These are phyloP conservation scores for Ajuga chamaepitys DNA, from an alignment of 257 asterid genomes.

Conservation along the genomic window DNA sequence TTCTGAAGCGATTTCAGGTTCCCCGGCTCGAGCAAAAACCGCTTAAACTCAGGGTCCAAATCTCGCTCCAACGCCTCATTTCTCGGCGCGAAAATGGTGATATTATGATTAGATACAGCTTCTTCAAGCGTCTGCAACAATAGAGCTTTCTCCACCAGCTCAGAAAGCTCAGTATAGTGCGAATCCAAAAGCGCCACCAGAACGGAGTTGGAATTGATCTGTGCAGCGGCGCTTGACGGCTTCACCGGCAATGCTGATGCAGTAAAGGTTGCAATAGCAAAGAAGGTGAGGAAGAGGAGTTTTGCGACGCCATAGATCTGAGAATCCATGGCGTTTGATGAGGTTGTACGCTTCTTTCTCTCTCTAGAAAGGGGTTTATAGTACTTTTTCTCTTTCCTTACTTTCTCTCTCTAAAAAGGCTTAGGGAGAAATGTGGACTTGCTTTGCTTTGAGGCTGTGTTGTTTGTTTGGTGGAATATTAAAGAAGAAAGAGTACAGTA, in stretches of 20 bases:
- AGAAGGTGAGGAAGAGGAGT: slow-evolving; percentile 15
- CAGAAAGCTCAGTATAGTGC: slow-evolving; percentile 84
- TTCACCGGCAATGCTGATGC: slow-evolving; percentile 56
- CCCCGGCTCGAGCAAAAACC: slow-evolving; percentile 69
- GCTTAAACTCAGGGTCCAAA: slow-evolving; percentile 90
- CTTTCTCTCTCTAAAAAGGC: neutral
- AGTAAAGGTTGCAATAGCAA: slow-evolving; percentile 15
- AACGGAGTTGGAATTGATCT: slow-evolving; percentile 79
- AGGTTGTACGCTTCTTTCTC: slow-evolving; percentile 12
- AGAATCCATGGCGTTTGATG: slow-evolving; percentile 63
- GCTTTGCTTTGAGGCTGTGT: slow-evolving; percentile 30
- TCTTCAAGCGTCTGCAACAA: slow-evolving; percentile 72
- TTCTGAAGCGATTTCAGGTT: slow-evolving; percentile 76
- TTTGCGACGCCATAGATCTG: slow-evolving; percentile 71
- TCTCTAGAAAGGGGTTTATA: slow-evolving; percentile 9
- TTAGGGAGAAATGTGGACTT: slow-evolving; percentile 24
- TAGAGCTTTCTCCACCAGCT: slow-evolving; percentile 87
- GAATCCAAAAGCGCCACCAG: slow-evolving; percentile 89
- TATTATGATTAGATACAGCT: slow-evolving; percentile 68
- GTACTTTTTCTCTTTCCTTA: neutral
- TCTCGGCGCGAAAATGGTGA: slow-evolving; percentile 84
- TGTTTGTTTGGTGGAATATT: slow-evolving; percentile 58
- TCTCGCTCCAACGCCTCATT: slow-evolving; percentile 79
- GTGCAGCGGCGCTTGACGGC: slow-evolving; percentile 9
- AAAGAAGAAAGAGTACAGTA: slow-evolving; percentile 15